A percentile compares a stretch with the other conserved stretches of the same genome.
Conservation (phyloP, 192 early-diverging fungal species). For the Linnemannia zychae region DNA sequence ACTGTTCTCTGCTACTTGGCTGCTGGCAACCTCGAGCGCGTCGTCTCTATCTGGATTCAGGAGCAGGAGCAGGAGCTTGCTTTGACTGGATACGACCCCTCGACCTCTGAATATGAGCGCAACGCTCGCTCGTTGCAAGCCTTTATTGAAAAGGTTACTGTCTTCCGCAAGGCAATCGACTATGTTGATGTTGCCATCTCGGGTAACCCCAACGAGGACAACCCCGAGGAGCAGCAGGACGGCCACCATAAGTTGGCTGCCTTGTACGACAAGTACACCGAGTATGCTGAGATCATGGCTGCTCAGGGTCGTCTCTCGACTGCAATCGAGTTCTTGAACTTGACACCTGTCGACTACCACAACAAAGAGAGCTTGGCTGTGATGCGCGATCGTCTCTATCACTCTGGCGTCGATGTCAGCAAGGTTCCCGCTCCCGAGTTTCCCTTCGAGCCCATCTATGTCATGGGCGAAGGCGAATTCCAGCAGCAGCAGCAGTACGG, state of each 20-base stretch:
- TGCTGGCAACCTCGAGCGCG: constrained; percentile 86
- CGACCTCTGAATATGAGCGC: constrained; percentile 57
- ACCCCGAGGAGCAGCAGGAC: constrained; percentile 54
- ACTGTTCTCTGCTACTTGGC: constrained; percentile 89
- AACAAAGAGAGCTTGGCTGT: constrained; percentile 67
- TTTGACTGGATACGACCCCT: constrained; percentile 22
- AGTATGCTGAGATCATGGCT: constrained; percentile 86
- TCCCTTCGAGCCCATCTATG: constrained; percentile 73
- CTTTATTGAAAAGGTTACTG: constrained; percentile 91
- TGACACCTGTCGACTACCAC: constrained; percentile 78
- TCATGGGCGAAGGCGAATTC: constrained; percentile 63
- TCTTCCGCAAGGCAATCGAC: constrained; percentile 93
- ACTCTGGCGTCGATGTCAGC: constrained; percentile 63
- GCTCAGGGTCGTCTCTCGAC: constrained; percentile 82
- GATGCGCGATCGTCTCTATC: constrained; percentile 80
- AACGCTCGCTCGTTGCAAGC: constrained; percentile 74
- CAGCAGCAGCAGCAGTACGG: constrained; percentile 40
- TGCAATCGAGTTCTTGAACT: constrained; percentile 83
- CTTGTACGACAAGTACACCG: constrained; percentile 88
- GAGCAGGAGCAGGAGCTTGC: constrained; percentile 67
- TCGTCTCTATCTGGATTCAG: constrained; percentile 85
- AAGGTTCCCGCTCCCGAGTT: constrained; percentile 64
- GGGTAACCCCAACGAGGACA: constrained; percentile 56
- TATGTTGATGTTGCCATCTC: constrained; percentile 85
- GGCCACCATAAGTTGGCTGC: constrained; percentile 66